Evolutionary conservation across 148 eudicot genomes (phyloP).

Genomic region (Rheum nobile): DNA sequence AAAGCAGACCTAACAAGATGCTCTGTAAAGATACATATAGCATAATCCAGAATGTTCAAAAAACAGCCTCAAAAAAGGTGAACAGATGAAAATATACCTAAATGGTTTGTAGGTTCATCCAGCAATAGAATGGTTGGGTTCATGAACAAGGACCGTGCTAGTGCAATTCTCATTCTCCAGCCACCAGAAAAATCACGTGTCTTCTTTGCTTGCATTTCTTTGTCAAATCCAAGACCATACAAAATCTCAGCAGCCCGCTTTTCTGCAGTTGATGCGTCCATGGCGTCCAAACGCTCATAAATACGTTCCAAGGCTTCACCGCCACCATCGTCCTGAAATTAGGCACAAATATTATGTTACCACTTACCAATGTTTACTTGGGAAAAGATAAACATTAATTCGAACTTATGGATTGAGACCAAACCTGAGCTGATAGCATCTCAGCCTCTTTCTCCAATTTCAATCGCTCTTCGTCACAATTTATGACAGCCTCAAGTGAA

Average conservation of each 20-base stretch:
- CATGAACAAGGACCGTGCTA: slow-evolving; percentile 93
- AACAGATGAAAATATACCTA: slow-evolving; percentile 39
- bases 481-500: slow-evolving; percentile 74
- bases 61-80: background rate
- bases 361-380: background rate
- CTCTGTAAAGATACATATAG: background rate
- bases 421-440: slow-evolving; percentile 65
- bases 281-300: slow-evolving; percentile 87
- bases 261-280: slow-evolving; percentile 94
- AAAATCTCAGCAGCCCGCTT: slow-evolving; percentile 97
- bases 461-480: slow-evolving; percentile 84
- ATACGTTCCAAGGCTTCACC: slow-evolving; percentile 88
- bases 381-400: background rate
- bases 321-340: slow-evolving; percentile 84
- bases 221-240: slow-evolving; percentile 83
- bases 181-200: slow-evolving; percentile 98
- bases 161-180: slow-evolving; percentile 99
- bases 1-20: background rate
- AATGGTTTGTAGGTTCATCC: slow-evolving; percentile 99
- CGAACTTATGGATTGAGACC: background rate
- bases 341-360: background rate
- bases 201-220: slow-evolving; percentile 85
- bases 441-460: slow-evolving; percentile 84
- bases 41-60: background rate
- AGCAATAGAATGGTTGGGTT: slow-evolving; percentile 90